These are phyloP conservation scores for Penicillium sp. DNA, from an alignment of 2,329 filamentous ascomycete species.

Conservation along the genomic window DNA sequence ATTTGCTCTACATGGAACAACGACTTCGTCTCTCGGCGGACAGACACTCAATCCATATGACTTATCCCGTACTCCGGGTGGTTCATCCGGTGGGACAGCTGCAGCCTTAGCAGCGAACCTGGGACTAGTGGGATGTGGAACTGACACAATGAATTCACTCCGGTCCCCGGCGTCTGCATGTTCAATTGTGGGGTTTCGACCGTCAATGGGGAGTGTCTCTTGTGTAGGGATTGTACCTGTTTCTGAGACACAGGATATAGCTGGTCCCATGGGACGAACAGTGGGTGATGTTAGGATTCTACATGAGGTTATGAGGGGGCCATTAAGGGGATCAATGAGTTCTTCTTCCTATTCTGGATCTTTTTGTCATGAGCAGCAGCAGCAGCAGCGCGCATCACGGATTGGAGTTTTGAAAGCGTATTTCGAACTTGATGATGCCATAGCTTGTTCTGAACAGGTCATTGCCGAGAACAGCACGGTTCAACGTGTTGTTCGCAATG, in stretches of 20 bases:
- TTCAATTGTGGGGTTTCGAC: slow-evolving; percentile 60
- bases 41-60: slow-evolving; percentile 70
- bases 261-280: slow-evolving; percentile 57
- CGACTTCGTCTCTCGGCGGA: slow-evolving; percentile 62
- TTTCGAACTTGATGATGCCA: slow-evolving; percentile 48
- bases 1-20: slow-evolving; percentile 63
- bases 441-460: slow-evolving; percentile 1
- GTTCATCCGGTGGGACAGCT: slow-evolving; percentile 63
- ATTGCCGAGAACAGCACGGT: slow-evolving; percentile 57
- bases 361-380: neutral
- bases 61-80: slow-evolving; percentile 62
- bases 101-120: slow-evolving; percentile 61
- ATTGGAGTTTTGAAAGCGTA: slow-evolving; percentile 58
- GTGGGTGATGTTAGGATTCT: slow-evolving; percentile 28
- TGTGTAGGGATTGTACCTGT: slow-evolving; percentile 56
- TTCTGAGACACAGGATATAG: slow-evolving; percentile 57
- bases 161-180: slow-evolving; percentile 64
- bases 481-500: slow-evolving; percentile 52
- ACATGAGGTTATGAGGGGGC: slow-evolving; percentile 28
- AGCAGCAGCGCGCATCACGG: slow-evolving; percentile 16
- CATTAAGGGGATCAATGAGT: neutral
- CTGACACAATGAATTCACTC: slow-evolving; percentile 64
- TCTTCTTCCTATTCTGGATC: neutral
- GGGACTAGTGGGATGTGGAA: slow-evolving; percentile 59
- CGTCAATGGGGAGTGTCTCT: slow-evolving; percentile 55